These are phyloP conservation scores for Calonectria multiphialidica DNA, from an alignment of 2,329 filamentous ascomycete genomes.

Conservation along the genomic window DNA sequence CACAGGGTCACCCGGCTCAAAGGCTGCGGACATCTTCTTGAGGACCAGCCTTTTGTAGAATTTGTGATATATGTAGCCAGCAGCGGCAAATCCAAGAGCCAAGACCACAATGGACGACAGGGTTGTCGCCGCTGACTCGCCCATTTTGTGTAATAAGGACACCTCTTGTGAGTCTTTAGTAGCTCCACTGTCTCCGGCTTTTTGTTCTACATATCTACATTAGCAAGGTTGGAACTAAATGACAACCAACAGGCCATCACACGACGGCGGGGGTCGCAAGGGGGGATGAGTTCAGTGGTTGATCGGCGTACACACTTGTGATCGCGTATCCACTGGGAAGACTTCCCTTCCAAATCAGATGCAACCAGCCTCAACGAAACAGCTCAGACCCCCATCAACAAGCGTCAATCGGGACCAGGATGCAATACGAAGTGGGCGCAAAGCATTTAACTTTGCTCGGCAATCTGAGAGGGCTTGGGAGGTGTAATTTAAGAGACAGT, in stretches of 20 bases:
- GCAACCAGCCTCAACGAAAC: background rate
- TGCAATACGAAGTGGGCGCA: background rate
- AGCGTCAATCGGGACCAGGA: background rate
- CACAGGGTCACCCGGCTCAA: slow-evolving; percentile 91
- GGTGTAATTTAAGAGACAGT: background rate
- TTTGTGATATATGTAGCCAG: slow-evolving; percentile 83
- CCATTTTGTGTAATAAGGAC: slow-evolving; percentile 70
- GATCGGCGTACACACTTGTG: background rate
- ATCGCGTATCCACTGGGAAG: background rate
- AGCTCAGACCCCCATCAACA: background rate
- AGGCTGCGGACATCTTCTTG: slow-evolving; percentile 93
- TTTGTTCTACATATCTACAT: slow-evolving; percentile 12
- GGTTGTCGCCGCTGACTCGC: slow-evolving; percentile 81
- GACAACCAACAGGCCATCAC: background rate
- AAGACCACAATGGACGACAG: slow-evolving; percentile 81
- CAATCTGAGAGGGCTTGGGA: background rate
- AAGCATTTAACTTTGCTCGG: background rate
- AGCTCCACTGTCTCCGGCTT: background rate
- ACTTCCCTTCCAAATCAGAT: background rate
- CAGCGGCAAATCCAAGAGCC: slow-evolving; percentile 72
- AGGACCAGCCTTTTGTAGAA: slow-evolving; percentile 92
- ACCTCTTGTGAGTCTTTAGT: slow-evolving; percentile 41
- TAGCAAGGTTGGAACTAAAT: slow-evolving; percentile 11
- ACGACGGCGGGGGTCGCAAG: background rate
- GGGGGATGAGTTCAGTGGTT: background rate